Evolutionary conservation across 176 grass and related monocot species (phyloP).

Genomic region (Hordeum vulgare): MorexV3_pseudomolecules_assembly NC_058518.1:84918857-84919356

Average conservation of each 20-base stretch:
- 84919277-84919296: background rate
- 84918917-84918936: constrained; percentile 7
- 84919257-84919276: background rate
- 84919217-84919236: background rate
- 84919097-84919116: background rate
- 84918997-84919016: background rate
- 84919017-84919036: background rate
- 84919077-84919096: background rate
- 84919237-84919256: background rate
- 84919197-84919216: background rate
- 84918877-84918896: background rate
- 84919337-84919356: background rate
- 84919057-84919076: background rate
- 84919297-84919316: background rate
- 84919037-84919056: background rate
- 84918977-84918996: background rate
- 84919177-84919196: background rate
- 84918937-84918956: background rate
- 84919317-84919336: background rate
- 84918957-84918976: background rate
- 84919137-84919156: background rate
- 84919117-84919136: background rate
- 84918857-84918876: background rate
- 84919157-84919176: background rate
- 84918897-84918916: background rate